phyloP scores from a whole-genome alignment of 148 eudicot species.

The Amaranthus hypochondriacus region DNA sequence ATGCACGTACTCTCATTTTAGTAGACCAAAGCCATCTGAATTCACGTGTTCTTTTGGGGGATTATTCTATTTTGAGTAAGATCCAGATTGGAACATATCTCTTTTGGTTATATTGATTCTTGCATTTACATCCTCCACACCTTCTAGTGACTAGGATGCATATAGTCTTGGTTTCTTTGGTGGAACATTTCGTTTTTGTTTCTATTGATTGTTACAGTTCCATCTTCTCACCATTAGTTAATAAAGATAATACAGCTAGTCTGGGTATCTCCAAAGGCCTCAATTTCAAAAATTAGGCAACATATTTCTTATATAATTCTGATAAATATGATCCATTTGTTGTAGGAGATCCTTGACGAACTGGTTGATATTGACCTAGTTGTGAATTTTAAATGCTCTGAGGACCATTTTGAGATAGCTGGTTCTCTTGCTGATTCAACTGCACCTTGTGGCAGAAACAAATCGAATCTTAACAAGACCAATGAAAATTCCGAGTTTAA shows the following conservation, averaged over 20 bases:
- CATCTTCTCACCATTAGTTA: background rate
- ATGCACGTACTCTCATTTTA: background rate
- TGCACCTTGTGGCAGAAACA: slow-evolving; percentile 4
- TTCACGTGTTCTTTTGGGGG: background rate
- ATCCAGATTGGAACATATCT: background rate
- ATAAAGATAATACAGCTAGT: too few relatives aligned
- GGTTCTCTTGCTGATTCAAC: slow-evolving; percentile 19
- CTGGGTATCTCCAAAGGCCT: background rate
- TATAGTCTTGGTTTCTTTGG: too few relatives aligned
- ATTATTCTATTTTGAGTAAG: background rate
- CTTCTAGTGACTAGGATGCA: background rate
- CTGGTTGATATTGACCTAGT: slow-evolving; percentile 77
- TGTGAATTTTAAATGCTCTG: slow-evolving; percentile 70
- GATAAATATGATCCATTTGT: slow-evolving; percentile 2
- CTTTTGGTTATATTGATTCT: too few relatives aligned
- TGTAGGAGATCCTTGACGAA: slow-evolving; percentile 88
- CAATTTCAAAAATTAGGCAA: background rate
- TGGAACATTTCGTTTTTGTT: background rate
- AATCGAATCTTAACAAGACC: slow-evolving; percentile 15
- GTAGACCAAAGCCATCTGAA: background rate
- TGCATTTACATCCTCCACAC: too few relatives aligned
- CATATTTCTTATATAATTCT: background rate
- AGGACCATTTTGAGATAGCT: slow-evolving; percentile 26
- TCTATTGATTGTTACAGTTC: background rate
- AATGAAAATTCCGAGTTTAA: slow-evolving; percentile 24